A percentile compares a stretch with the other conserved stretches of the same genome.
phyloP scores from a whole-genome alignment of 2,329 filamentous ascomycete species.

The Epichloe festucae region DNA sequence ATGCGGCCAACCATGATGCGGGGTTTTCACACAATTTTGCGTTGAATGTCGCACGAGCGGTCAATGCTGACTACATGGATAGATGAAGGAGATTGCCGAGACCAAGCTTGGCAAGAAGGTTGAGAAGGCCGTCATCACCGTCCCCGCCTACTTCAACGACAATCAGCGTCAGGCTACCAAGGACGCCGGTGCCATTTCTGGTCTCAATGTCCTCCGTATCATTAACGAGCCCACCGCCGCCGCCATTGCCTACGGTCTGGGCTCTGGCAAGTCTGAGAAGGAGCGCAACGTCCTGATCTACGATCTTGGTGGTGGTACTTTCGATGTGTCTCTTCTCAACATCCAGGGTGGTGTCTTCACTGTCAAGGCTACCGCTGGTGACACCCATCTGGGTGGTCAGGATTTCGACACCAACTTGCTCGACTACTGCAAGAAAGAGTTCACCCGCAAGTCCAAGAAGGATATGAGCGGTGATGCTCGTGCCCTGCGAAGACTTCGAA shows the following conservation, averaged over 20 bases:
- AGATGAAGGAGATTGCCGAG: conserved; percentile 99
- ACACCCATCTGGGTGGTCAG: conserved; percentile 90
- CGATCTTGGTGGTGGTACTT: conserved; percentile 99
- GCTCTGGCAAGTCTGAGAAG: conserved; percentile 87
- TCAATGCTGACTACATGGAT: conserved; percentile 12
- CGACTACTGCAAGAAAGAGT: conserved; percentile 94
- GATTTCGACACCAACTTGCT: conserved; percentile 95
- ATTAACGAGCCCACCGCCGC: conserved; percentile 99
- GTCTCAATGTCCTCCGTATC: conserved; percentile 97
- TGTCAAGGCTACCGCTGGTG: conserved; percentile 95
- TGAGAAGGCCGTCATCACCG: conserved; percentile 97
- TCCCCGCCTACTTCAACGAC: conserved; percentile 99
- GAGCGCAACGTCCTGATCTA: conserved; percentile 99
- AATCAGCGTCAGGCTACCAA: conserved; percentile 99
- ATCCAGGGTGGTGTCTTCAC: conserved; percentile 99
- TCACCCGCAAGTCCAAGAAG: conserved; percentile 63
- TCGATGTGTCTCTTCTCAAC: conserved; percentile 98
- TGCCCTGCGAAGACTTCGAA: conserved; percentile 89
- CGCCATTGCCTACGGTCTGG: conserved; percentile 96
- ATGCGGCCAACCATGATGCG: neutral
- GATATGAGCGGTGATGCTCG: conserved; percentile 73
- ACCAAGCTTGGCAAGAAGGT: conserved; percentile 97
- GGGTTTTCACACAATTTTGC: neutral
- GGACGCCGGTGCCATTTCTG: conserved; percentile 94
- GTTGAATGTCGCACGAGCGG: neutral